Percentiles rank a stretch among this genome's conserved stretches.
Conservation (phyloP, 2,329 filamentous ascomycete genomes). For the Hypoxylon sp. region DNA sequence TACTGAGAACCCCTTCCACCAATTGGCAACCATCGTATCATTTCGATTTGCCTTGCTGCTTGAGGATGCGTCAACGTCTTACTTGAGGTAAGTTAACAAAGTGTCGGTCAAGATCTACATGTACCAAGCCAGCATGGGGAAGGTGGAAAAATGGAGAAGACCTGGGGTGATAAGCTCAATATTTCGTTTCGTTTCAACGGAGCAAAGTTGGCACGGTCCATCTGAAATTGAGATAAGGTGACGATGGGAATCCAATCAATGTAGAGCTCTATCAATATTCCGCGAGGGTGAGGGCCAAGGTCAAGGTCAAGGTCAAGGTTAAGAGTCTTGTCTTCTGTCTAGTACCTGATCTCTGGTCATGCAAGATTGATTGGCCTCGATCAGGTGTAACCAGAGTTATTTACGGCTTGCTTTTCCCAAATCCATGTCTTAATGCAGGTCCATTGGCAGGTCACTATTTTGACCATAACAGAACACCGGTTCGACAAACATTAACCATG, state of each 20-base stretch:
- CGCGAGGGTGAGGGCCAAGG: background rate
- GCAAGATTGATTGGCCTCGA: constrained; percentile 36
- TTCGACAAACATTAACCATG: constrained; percentile 6
- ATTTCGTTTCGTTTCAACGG: constrained; percentile 33
- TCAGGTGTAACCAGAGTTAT: constrained; percentile 28
- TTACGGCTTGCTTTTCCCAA: constrained; percentile 26
- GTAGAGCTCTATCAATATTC: constrained; percentile 20
- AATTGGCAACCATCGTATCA: constrained; percentile 10
- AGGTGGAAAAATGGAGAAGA: constrained; percentile 30
- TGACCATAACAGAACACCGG: constrained; percentile 6
- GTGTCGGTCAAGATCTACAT: constrained; percentile 31
- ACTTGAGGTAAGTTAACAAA: constrained; percentile 21
- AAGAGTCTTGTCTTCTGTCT: constrained; percentile 3
- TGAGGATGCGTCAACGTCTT: constrained; percentile 33
- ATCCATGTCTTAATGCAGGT: constrained; percentile 29
- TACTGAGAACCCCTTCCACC: constrained; percentile 14
- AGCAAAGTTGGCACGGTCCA: constrained; percentile 14
- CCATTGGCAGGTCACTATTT: constrained; percentile 26
- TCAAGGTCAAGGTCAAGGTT: constrained; percentile 6
- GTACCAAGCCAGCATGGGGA: constrained; percentile 1
- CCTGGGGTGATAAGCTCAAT: constrained; percentile 22
- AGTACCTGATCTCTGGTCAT: constrained; percentile 18
- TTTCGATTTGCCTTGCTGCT: constrained; percentile 23
- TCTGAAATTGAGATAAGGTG: constrained; percentile 21
- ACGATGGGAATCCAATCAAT: constrained; percentile 21